Base-by-base conservation (phyloP, 1,139 yeast genomes). In the Taiozyma sp. region DNA sequence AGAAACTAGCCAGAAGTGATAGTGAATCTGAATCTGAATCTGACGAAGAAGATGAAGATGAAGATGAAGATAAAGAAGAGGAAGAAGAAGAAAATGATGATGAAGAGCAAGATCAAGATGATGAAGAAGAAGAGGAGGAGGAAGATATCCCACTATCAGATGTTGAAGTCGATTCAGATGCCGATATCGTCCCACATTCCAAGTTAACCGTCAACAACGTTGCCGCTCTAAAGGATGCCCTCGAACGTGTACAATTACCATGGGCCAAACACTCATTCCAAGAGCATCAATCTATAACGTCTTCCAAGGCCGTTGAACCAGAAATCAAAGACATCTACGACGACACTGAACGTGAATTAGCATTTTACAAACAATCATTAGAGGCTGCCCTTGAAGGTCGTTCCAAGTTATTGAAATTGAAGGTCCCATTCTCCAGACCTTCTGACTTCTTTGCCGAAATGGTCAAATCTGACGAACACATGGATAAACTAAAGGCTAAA, bases 391-490 rank as follows among this genome's bases (percentile, higher is more conserved):
- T 77, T 53, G 79, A 77, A 62, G 97, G 89, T 39, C 84, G 93
- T 65, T 71, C 77, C 47, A 78, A 79, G 47, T 75, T 91, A 47
- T 63, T 74, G 47, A 81, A 80, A 66, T 76, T 84, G 60, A 84
- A 85, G 64, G 83, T 90, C 26, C 93, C 97, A 52, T 93, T 93
- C 68, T 77, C 95, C 41, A 82, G 99, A 68, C 99, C 99, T 30
- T 73, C 81, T 62, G 99, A 93, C 68, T 93, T 88, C 69, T 93
- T 93, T 72, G 99, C 99, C 11, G 99, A 93, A 71, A 93, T 93
- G 99, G 88, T 90, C 56, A 93, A 93, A 74, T 85, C 91, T 54
- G 99, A 93, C 68, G 97, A 90, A 68, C 99, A 93, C 69, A 93
- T 93, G 99, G 97, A 90, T 65, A 88, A 83, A 70, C 78, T 93